Base-by-base conservation (phyloP, 202 grass and related monocot species). In the Dendrocalamus latiflorus region DNA sequence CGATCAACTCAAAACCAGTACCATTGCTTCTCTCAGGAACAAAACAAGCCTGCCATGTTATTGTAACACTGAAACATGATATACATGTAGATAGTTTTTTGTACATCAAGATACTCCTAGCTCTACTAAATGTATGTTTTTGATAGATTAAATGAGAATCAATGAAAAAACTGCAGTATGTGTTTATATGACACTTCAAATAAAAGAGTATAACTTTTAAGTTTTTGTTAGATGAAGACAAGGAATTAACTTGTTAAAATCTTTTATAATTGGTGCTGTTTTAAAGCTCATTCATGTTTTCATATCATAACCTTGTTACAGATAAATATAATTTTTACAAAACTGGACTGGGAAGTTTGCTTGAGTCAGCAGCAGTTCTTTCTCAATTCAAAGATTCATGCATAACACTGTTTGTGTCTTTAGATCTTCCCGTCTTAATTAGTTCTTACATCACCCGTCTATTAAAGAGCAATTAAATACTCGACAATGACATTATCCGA, bases 341-440 rank as follows among this genome's bases (percentile, higher is more conserved):
- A 78, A 9, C 6, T 78, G 43, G 43, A 37, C 18, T 51, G 18
- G 26, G 49, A 78, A 65, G 58, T 65, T 30, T 64, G 33, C 77
- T 16, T 65, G 33, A 37, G 43, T 50, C 21, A 45, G 6, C 76
- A 8, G 18, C 10, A 78, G 9, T 34, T 18, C n/a, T 79, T 67
- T 67, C 28, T 53, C 44, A 38, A 55, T 49, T 80, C 33, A 67
- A 79, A 26, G 30, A 64, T 67, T 64, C 62, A 79, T 67, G 77
- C 47, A 54, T 49, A 39, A 18, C 62, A 68, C 51, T 39, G 17
- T 36, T 22, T 50, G 47, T 50, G 34, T 65, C 42, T 54, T 79
- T 38, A 64, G 60, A 36, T 37, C 44, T n/a, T 64, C 34, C 60
- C 36, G n/a, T n/a, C n/a, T n/a, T n/a, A n/a, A n/a, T n/a, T n/a